These are phyloP conservation scores for Claviceps digitariae DNA, from an alignment of 2,329 filamentous ascomycete species.

Conservation along the genomic window DNA sequence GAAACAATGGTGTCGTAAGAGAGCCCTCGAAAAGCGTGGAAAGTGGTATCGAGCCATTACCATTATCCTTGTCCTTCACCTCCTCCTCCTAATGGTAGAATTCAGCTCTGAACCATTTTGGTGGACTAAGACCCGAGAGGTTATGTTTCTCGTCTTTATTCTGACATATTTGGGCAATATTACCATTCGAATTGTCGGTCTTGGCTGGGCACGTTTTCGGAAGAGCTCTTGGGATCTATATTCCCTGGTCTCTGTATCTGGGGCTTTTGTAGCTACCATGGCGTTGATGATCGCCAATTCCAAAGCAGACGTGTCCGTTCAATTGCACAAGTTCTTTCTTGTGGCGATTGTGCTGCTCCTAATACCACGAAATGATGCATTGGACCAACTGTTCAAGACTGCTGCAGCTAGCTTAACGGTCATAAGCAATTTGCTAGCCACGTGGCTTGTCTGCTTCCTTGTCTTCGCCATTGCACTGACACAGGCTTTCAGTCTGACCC, in stretches of 20 bases:
- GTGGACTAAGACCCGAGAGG: constrained; percentile 62
- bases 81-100: constrained; percentile 72
- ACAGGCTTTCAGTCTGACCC: constrained; percentile 87
- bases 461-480: constrained; percentile 95
- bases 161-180: constrained; percentile 75
- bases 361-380: constrained; percentile 89
- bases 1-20: constrained; percentile 90
- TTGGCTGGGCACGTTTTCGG: constrained; percentile 85
- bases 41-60: constrained; percentile 83
- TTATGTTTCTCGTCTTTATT: constrained; percentile 68
- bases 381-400: constrained; percentile 98
- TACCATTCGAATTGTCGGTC: constrained; percentile 67
- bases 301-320: constrained; percentile 50
- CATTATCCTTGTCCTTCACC: constrained; percentile 62
- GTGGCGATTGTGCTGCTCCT: constrained; percentile 80
- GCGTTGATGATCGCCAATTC: constrained; percentile 55
- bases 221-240: constrained; percentile 94
- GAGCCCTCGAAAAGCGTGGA: constrained; percentile 86
- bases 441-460: constrained; percentile 93
- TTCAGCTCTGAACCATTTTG: constrained; percentile 60
- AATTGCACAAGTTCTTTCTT: constrained; percentile 86
- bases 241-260: constrained; percentile 64
- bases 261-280: constrained; percentile 67
- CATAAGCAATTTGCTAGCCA: constrained; percentile 84
- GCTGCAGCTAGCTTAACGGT: constrained; percentile 83